Evolutionary conservation across 257 asterid genomes (phyloP), one percentile per base, ranked within the genome.

Genomic region (Scutellaria barbata): DNA sequence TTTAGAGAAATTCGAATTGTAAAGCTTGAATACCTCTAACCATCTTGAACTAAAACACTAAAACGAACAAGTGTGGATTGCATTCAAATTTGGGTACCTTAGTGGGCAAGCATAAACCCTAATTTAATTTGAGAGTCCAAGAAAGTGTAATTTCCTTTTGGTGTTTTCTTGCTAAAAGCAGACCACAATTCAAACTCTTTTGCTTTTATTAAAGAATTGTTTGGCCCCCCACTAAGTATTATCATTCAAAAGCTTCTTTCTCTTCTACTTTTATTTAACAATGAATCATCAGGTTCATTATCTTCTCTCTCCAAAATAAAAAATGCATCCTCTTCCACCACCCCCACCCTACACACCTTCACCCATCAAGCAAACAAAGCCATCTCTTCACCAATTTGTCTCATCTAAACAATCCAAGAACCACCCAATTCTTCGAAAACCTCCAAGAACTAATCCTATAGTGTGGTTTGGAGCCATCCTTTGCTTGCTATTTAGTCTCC

Each of bases 391-490:
- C 63, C 85, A 79, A 46, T 43, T 69, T 8, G 55, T 72, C 50
- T 37, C 33, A 63, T 51, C 85, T 4, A 83, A 74, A 47, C 87
- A 79, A 33, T 57, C 84, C 46, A 75, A 14, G 66, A 70, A 77
- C 51, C 79, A 79, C 18, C 84, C 87, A 3, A 85, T 85, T 55
- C 89, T 88, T 57, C 71, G 73, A 37, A 60, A 57, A 43, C 88
- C 85, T n/a, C 73, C 78, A 57, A 57, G 77, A 59, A 93, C 98
- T 8, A 90, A 86, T 57, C 94, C 91, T 0, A 11, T 81, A 7
- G 71, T 89, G 55, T 93, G 98, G 98, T 81, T 67, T 39, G 70
- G 76, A 10, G 95, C 96, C 52, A 70, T 87, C 76, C 16, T 86
- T 5, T 90, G 97, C 66, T 63, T 90, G 81, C 18, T 90, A 13